Conservation (phyloP, 148 eudicot species). For the Rhododendron simsii region DNA sequence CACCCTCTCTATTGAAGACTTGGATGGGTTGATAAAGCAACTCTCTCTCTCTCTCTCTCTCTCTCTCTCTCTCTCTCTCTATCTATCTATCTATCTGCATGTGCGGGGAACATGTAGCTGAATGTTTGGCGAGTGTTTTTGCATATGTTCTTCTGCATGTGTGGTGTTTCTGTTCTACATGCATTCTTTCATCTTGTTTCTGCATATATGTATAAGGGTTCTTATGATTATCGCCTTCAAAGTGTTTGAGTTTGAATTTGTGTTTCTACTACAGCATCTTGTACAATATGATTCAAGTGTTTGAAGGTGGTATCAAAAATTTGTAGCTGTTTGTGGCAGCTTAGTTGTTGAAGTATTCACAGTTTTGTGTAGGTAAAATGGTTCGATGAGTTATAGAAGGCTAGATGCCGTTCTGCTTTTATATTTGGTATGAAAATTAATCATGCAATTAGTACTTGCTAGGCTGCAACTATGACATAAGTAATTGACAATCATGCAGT, state of each 20-base stretch:
- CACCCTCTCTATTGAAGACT: conserved; percentile 47
- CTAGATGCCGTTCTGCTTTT: neutral
- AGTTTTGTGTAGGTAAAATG: neutral
- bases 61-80: neutral
- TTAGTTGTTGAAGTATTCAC: neutral
- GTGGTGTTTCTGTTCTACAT: neutral
- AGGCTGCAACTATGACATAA: neutral
- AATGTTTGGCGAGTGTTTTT: neutral
- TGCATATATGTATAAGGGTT: too few species aligned
- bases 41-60: conserved; percentile 23
- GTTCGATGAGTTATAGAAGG: neutral
- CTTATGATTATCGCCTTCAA: too few species aligned
- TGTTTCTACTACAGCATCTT: neutral
- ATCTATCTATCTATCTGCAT: neutral
- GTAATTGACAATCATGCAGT: neutral
- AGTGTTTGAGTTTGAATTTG: too few species aligned
- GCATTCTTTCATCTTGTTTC: too few species aligned
- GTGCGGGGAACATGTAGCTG: conserved; percentile 2
- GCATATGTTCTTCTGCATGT: neutral
- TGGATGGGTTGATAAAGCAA: conserved; percentile 65
- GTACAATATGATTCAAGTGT: neutral
- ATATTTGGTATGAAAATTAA: neutral
- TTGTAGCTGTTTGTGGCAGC: neutral
- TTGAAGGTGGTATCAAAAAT: neutral
- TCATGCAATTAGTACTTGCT: neutral